Percentiles rank a stretch among this genome's conserved stretches.
phyloP scores from a whole-genome alignment of 345 rosid genomes.

The Brassica incana region DNA sequence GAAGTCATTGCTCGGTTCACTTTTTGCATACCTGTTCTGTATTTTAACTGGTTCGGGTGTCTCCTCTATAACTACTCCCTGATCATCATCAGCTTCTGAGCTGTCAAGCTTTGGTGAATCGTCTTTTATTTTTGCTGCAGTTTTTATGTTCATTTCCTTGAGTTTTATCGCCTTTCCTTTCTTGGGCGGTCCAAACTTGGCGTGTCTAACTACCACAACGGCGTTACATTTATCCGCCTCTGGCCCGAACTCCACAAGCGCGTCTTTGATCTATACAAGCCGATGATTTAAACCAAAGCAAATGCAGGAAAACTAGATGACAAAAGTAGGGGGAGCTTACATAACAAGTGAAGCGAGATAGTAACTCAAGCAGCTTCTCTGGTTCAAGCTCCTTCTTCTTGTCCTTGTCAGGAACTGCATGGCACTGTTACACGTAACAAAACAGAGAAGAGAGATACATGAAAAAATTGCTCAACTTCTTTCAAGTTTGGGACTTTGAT shows the following conservation, averaged over 20 bases:
- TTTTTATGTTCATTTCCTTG: slow-evolving; percentile 40
- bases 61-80: slow-evolving; percentile 22
- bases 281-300: background rate
- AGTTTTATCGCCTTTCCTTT: slow-evolving; percentile 54
- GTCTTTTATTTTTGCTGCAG: slow-evolving; percentile 24
- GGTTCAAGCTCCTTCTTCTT: slow-evolving; percentile 49
- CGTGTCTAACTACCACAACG: slow-evolving; percentile 63
- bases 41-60: slow-evolving; percentile 3
- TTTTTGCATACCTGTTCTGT: slow-evolving; percentile 51
- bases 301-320: background rate
- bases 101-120: slow-evolving; percentile 21
- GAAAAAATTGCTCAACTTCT: background rate
- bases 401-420: slow-evolving; percentile 52
- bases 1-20: slow-evolving; percentile 44
- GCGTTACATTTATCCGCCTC: slow-evolving; percentile 60
- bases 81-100: slow-evolving; percentile 14
- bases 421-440: slow-evolving; percentile 53
- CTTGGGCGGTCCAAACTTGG: slow-evolving; percentile 70
- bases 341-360: slow-evolving; percentile 58
- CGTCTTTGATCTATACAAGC: slow-evolving; percentile 62
- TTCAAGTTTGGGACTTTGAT: background rate
- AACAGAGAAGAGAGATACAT: background rate
- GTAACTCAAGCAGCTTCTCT: slow-evolving; percentile 60
- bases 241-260: slow-evolving; percentile 71
- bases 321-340: slow-evolving; percentile 37